These are phyloP conservation scores for Phytophthora crassamura DNA, from an alignment of 352 stramenopile species.

Conservation along the genomic window DNA sequence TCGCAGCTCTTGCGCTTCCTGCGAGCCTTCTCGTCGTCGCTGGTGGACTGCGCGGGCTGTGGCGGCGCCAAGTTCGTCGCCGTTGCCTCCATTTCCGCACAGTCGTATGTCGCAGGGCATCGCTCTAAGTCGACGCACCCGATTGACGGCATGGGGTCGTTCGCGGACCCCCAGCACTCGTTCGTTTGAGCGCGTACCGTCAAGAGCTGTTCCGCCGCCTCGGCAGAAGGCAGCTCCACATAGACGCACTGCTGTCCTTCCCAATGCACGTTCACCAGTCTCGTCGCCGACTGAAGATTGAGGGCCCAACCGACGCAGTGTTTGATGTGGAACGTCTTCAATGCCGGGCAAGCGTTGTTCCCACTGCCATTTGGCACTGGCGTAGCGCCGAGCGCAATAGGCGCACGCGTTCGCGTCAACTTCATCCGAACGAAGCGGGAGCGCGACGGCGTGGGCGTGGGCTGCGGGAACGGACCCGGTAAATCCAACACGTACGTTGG, in stretches of 20 bases:
- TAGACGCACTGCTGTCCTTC: conserved; percentile 59
- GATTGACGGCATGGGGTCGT: conserved; percentile 69
- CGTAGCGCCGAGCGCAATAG: conserved; percentile 15
- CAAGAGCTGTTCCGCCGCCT: conserved; percentile 50
- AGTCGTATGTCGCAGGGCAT: conserved; percentile 36
- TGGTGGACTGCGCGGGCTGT: conserved; percentile 21
- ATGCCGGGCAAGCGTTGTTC: conserved; percentile 29
- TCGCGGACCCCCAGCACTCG: conserved; percentile 43
- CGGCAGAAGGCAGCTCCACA: conserved; percentile 49
- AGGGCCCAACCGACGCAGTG: conserved; percentile 66
- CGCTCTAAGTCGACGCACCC: conserved; percentile 65
- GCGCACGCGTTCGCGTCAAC: conserved; percentile 55
- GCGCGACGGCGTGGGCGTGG: conserved; percentile 55
- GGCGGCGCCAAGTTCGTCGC: conserved; percentile 32
- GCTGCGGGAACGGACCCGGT: conserved; percentile 51
- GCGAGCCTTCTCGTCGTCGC: conserved; percentile 37
- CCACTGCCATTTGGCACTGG: conserved; percentile 18
- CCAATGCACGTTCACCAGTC: conserved; percentile 59
- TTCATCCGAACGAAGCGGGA: conserved; percentile 61
- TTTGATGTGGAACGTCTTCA: conserved; percentile 83
- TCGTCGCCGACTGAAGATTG: conserved; percentile 45
- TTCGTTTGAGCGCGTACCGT: conserved; percentile 37
- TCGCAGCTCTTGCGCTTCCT: conserved; percentile 48
- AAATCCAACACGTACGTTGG: conserved; percentile 54
- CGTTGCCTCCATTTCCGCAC: conserved; percentile 35